These are phyloP conservation scores for Mortierella sp. DNA, from an alignment of 371 early-diverging fungal species.

Conservation along the genomic window DNA sequence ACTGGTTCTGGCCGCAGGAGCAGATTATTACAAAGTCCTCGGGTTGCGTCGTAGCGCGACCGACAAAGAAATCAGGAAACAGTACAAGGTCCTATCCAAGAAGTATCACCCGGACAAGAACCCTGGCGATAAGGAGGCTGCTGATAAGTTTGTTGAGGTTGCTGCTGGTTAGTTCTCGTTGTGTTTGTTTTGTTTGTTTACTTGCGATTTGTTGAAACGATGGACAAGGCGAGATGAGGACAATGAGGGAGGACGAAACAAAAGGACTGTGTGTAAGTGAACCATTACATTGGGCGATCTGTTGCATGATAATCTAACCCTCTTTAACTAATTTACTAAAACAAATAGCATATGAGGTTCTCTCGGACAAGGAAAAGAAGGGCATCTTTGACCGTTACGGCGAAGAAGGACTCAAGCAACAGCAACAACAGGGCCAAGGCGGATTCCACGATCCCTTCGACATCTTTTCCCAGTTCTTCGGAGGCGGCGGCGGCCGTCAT, in stretches of 20 bases:
- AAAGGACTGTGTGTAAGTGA: background rate
- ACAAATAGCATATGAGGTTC: constrained; percentile 88
- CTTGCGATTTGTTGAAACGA: background rate
- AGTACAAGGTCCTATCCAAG: constrained; percentile 90
- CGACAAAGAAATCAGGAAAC: constrained; percentile 90
- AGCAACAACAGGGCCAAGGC: constrained; percentile 67
- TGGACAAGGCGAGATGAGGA: background rate
- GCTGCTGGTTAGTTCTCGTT: constrained; percentile 75
- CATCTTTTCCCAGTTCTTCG: constrained; percentile 94
- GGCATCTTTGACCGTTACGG: constrained; percentile 93
- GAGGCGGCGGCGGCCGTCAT: constrained; percentile 62
- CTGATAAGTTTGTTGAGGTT: constrained; percentile 93
- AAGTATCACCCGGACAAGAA: constrained; percentile 96
- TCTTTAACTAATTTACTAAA: background rate
- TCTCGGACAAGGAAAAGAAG: constrained; percentile 93
- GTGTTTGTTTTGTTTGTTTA: background rate
- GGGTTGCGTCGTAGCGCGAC: constrained; percentile 87
- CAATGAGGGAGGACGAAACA: background rate
- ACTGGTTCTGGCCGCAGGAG: constrained; percentile 47
- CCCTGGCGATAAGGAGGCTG: constrained; percentile 82
- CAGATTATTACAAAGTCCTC: constrained; percentile 87
- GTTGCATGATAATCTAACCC: background rate
- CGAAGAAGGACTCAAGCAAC: constrained; percentile 91
- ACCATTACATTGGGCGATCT: background rate
- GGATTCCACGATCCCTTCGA: constrained; percentile 93